Base-by-base conservation (phyloP, 1,284 basidiomycete genomes). In the Malassezia brasiliensis region DNA sequence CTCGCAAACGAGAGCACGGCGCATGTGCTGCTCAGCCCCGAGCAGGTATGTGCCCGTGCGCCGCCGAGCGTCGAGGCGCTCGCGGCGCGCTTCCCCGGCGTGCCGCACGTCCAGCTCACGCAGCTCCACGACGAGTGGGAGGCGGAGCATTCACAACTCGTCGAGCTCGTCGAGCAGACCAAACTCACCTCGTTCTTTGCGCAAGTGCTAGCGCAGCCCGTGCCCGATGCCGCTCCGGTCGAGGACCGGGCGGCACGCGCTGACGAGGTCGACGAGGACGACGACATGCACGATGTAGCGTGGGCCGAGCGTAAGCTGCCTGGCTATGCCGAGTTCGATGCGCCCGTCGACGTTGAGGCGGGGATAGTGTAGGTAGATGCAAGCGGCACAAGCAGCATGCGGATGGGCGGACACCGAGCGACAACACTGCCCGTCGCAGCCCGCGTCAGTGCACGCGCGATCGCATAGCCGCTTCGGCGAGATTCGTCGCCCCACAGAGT, bases 1-100 rank as follows among this genome's bases (percentile, higher is more conserved):
- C 50, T 57, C 14, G 22, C 41, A 2, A 52, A 52, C 34, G 39
- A 25, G 5, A 49, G 38, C 30, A 57, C 55, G 10, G 44, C 49
- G 37, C 25, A 19, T 7, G 10, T 40, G n/a, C 37, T 52, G 6
- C n/a, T 48, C 25, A n/a, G 35, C 4, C 55, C 55, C 7, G 45
- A 50, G 19, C 14, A 25, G 10, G 34, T 45, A 17, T 30, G 28
- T 11, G 34, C 28, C 7, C 14, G 31, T 1, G 32, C 50, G 3
- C 32, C 37, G 14, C 40, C 45, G n/a, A 3, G 32, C 4, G 10
- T 34, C 17, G 30, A 22, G 6, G 1, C 30, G 34, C 39, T 57
- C 2, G 12, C 37, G 5, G 42, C 28, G 35, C 55, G 51, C 36
- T 52, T 57, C 36, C 45, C 36, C 1, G 50, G 55, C 14, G n/a